Evolutionary conservation across 805 yeast species (phyloP), one percentile per base, ranked within the genome.

Genomic region (Myxozyma melibiosi): DNA sequence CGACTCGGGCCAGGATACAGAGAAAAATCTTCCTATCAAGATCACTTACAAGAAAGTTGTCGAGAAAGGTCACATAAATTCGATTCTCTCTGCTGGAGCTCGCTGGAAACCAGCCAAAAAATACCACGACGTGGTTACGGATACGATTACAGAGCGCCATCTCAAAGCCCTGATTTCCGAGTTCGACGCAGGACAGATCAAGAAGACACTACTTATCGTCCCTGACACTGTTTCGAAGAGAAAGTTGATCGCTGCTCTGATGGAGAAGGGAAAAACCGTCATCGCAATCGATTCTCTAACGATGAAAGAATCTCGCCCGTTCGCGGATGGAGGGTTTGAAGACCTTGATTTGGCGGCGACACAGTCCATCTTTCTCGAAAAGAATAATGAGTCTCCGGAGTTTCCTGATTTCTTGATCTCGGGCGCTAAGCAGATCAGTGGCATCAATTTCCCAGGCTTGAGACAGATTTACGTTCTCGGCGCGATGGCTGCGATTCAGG

Each of bases 381-480:
- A 35, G 22, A 14, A 39, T 5, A 33, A 27, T 13, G 47, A 38
- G 13, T 30, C 37, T 13, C n/a, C n/a, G 2, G 33, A 7, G 9
- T 7, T 35, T 3, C 64, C 64, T 2, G 60, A 60, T 44, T 37
- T 45, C 14, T n/a, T 63, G 16, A 38, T 63, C 18, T 24, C 60
- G 13, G 44, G 45, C 16, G 38, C 44, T 16, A 28, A 34, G 2
- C 62, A 58, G 14, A 41, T 57, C 6, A 28, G 34, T 7, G 66
- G 66, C 11, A 39, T 63, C 11, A 43, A 61, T 38, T 52, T 63
- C 8, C 53, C 62, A 5, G 59, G 54, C 6, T 51, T 63, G 22
- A 30, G 53, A 13, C 34, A 63, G 24, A 39, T 63, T 2, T 63
- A 51, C 18, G 49, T 63, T 16, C 39, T 63, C n/a, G 59, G 61